These are phyloP conservation scores for Colletotrichum sp. DNA, from an alignment of 2,329 filamentous ascomycete genomes.

Conservation along the genomic window DNA sequence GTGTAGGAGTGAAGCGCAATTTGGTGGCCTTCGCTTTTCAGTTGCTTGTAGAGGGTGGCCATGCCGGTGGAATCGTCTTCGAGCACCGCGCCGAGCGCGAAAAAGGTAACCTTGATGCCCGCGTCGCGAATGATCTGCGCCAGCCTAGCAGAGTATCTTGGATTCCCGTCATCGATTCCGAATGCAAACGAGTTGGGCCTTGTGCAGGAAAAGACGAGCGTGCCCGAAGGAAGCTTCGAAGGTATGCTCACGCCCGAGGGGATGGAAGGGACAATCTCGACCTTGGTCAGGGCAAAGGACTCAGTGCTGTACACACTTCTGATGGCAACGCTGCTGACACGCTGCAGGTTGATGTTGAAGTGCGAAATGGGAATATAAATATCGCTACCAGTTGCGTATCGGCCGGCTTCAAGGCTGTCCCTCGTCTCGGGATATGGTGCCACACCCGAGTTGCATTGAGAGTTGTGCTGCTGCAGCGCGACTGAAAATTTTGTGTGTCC, in stretches of 20 bases:
- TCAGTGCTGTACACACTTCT: conserved; percentile 67
- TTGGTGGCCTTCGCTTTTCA: conserved; percentile 68
- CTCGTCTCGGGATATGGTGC: conserved; percentile 70
- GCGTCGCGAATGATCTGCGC: conserved; percentile 68
- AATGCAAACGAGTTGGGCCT: conserved; percentile 75
- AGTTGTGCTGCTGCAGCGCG: conserved; percentile 71
- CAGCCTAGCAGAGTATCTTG: conserved; percentile 42
- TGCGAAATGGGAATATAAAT: conserved; percentile 72
- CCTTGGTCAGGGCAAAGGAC: conserved; percentile 55
- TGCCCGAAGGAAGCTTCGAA: conserved; percentile 64
- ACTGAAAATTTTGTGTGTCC: conserved; percentile 69
- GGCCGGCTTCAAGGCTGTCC: conserved; percentile 69
- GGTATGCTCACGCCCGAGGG: conserved; percentile 59
- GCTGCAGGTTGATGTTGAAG: conserved; percentile 65
- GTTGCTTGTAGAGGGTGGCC: conserved; percentile 67
- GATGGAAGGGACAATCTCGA: conserved; percentile 65
- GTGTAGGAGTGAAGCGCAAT: conserved; percentile 73
- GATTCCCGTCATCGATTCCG: conserved; percentile 73
- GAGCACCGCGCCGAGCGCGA: conserved; percentile 70
- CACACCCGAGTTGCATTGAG: conserved; percentile 57
- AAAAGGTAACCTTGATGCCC: conserved; percentile 71
- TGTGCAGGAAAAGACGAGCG: conserved; percentile 67
- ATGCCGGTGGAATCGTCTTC: conserved; percentile 65
- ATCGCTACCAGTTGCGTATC: conserved; percentile 59
- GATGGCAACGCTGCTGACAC: conserved; percentile 64